phyloP scores from a whole-genome alignment of 768 basidiomycete species.

The Lentinula lateritia region DNA sequence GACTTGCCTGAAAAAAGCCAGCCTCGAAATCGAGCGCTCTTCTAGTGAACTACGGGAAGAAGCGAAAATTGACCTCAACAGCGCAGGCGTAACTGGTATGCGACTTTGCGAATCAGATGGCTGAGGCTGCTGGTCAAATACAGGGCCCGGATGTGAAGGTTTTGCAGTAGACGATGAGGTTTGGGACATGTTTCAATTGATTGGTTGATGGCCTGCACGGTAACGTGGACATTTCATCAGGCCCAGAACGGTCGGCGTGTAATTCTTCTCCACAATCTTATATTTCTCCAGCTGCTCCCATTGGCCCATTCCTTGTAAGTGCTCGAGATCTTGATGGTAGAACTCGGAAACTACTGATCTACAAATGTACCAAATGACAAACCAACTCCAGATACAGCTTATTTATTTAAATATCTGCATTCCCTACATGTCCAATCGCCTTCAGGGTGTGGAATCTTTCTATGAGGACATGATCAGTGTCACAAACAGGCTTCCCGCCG shows the following conservation, averaged over 20 bases:
- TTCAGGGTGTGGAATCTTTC: slow-evolving; percentile 22
- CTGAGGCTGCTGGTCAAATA: slow-evolving; percentile 24
- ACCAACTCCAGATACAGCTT: slow-evolving; percentile 1
- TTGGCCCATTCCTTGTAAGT: slow-evolving; percentile 2
- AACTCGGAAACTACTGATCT: not conserved
- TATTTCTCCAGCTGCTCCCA: slow-evolving; percentile 3
- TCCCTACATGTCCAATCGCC: slow-evolving; percentile 2
- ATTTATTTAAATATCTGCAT: slow-evolving; percentile 3
- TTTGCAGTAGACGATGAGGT: slow-evolving; percentile 43
- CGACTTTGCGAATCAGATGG: slow-evolving; percentile 47
- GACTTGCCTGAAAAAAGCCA: slow-evolving; percentile 79
- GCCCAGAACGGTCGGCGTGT: not conserved
- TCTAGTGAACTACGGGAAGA: slow-evolving; percentile 79
- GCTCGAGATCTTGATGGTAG: not conserved
- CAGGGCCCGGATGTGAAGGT: slow-evolving; percentile 23
- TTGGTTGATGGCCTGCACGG: slow-evolving; percentile 2
- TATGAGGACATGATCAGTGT: slow-evolving; percentile 51
- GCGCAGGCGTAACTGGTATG: slow-evolving; percentile 80
- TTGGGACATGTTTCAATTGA: slow-evolving; percentile 29
- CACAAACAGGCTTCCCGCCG: slow-evolving; percentile 52
- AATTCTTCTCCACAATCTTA: not conserved
- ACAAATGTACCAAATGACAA: not conserved
- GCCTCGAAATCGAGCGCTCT: slow-evolving; percentile 77
- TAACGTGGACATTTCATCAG: slow-evolving; percentile 1
- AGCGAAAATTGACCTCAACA: slow-evolving; percentile 78